Evolutionary conservation across 345 rosid species (phyloP).

Genomic region (Gossypium thurberi): DNA sequence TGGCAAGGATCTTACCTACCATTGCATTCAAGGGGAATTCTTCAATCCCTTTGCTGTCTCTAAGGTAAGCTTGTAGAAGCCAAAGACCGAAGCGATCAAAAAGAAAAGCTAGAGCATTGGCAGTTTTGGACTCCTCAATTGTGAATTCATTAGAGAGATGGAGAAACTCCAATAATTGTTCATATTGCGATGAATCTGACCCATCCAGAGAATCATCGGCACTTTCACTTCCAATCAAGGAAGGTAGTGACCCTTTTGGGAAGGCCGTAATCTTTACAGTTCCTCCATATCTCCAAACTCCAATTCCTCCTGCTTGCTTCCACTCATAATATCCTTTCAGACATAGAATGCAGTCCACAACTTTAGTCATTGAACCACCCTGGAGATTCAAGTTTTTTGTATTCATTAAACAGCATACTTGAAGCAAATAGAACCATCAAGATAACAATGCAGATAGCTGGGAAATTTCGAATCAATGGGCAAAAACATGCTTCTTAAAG

Average conservation of each 20-base stretch:
- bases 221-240: slow-evolving; percentile 63
- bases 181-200: slow-evolving; percentile 83
- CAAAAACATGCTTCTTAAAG: background rate
- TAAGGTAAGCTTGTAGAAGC: slow-evolving; percentile 77
- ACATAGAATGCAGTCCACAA: slow-evolving; percentile 96
- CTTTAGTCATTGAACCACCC: slow-evolving; percentile 94
- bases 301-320: slow-evolving; percentile 88
- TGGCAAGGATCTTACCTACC: slow-evolving; percentile 65
- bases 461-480: background rate
- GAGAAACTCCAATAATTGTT: slow-evolving; percentile 77
- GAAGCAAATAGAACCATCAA: background rate
- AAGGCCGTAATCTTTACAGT: slow-evolving; percentile 79
- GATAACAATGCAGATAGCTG: background rate
- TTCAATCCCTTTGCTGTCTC: slow-evolving; percentile 51
- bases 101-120: slow-evolving; percentile 68
- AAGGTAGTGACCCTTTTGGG: slow-evolving; percentile 56
- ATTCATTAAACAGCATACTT: background rate
- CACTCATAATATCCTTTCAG: slow-evolving; percentile 93
- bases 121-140: slow-evolving; percentile 68
- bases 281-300: slow-evolving; percentile 97
- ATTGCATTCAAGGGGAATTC: slow-evolving; percentile 79
- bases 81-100: slow-evolving; percentile 80
- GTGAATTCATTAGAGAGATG: slow-evolving; percentile 77
- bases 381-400: slow-evolving; percentile 17
- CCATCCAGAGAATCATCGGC: slow-evolving; percentile 78